Evolutionary conservation across 176 grass and related monocot species (phyloP).

Genomic region (Dactylis glomerata): DNA sequence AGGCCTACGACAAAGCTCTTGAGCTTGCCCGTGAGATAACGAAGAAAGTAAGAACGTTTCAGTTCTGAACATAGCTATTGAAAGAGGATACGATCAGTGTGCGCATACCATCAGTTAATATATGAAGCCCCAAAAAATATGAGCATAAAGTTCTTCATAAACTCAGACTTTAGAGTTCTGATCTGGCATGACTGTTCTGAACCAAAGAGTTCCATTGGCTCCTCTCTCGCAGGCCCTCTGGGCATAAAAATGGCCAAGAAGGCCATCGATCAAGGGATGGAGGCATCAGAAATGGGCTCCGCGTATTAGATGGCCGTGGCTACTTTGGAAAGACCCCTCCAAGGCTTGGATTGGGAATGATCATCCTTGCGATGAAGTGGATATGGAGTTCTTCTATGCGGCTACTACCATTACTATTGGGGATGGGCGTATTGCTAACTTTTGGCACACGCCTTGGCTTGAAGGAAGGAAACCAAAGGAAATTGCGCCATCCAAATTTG

Average conservation of each 20-base stretch:
- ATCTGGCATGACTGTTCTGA: too few relatives aligned
- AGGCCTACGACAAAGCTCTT: conserved; percentile 62
- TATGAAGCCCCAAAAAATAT: background rate
- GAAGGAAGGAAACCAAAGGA: too few relatives aligned
- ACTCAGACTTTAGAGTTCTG: background rate
- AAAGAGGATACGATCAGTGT: background rate
- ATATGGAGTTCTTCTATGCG: too few relatives aligned
- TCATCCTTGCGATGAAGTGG: too few relatives aligned
- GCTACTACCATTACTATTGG: too few relatives aligned
- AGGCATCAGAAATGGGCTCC: conserved; percentile 33
- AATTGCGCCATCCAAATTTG: too few relatives aligned
- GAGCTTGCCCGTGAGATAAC: conserved; percentile 63
- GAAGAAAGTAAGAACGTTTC: conserved; percentile 48
- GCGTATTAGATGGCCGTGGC: conserved; percentile 38
- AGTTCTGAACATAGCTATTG: background rate
- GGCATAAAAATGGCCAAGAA: conserved; percentile 78
- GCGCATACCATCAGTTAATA: background rate
- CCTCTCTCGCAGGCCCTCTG: conserved; percentile 56
- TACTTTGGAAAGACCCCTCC: too few relatives aligned
- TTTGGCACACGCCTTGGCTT: too few relatives aligned
- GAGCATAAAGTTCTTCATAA: background rate
- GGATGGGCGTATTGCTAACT: too few relatives aligned
- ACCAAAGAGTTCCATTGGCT: too few relatives aligned
- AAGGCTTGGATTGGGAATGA: too few relatives aligned
- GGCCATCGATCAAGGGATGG: conserved; percentile 56